Evolutionary conservation across 305 asterid species (phyloP), one percentile per base, ranked within the genome.

Genomic region (Fraxinus sp.): DNA sequence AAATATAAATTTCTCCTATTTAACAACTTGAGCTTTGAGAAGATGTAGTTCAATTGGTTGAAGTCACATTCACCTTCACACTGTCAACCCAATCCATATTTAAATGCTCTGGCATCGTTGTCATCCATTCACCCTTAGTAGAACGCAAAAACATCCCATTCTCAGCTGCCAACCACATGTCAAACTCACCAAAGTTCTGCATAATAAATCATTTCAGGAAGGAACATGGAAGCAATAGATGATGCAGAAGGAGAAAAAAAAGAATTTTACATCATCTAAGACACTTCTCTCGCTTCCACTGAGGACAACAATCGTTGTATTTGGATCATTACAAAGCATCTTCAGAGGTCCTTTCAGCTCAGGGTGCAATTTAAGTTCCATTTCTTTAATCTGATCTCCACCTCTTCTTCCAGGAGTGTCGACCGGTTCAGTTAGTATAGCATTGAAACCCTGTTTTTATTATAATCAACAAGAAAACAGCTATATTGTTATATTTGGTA

Each of bases 21-120:
- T 70, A 13, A 13, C 75, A 70, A 36, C 75, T 28, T 70, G 5
- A 30, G 39, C 75, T 14, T 30, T 30, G 36, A 70, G 11, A 68
- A 4, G 20, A 11, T 18, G 37, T 0, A 66, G n/a, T 26, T 28
- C 28, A 62, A 71, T 18, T 16, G 44, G 46, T 16, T 33, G 26
- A 37, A 71, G n/a, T 44, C 78, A 49, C 13, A 73, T 86, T 30
- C 88, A 93, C 99, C 97, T 88, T 91, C 66, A 95, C 95, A 20
- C 97, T 92, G 81, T 93, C 98, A 70, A 93, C 97, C 99, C 99
- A 97, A 49, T 95, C 99, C 98, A 92, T 97, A 82, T 89, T 92
- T 87, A 94, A 90, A 90, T 94, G 98, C 87, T 97, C 99, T 7
- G 99, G 99, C 99, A 97, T 95, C 5, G 99, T 95, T n/a, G 99